Percentiles rank a stretch among this genome's conserved stretches.
These are phyloP conservation scores for Penicillium hesseltinei DNA, from an alignment of 2,329 filamentous ascomycete species.

Conservation along the genomic window DNA sequence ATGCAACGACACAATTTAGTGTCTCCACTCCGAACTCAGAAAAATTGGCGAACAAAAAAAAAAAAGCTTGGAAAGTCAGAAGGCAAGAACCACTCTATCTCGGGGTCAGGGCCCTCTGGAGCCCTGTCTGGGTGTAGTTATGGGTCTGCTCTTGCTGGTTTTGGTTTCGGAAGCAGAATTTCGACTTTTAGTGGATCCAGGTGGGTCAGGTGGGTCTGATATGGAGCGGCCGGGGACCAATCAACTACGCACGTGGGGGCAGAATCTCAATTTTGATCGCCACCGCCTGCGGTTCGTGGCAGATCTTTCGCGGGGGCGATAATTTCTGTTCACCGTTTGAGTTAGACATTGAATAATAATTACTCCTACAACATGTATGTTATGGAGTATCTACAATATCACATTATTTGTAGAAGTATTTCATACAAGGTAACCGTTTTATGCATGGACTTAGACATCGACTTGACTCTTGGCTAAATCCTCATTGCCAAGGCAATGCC, in stretches of 20 bases:
- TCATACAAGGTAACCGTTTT: background rate
- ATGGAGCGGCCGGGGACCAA: slow-evolving; percentile 25
- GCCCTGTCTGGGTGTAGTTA: background rate
- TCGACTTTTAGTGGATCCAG: background rate
- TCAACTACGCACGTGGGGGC: slow-evolving; percentile 33
- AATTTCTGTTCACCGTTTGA: background rate
- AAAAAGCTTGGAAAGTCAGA: slow-evolving; percentile 2
- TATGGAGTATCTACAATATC: background rate
- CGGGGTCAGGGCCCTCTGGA: background rate
- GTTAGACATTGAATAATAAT: background rate
- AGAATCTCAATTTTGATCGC: slow-evolving; percentile 23
- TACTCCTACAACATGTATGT: background rate
- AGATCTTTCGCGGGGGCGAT: slow-evolving; percentile 7
- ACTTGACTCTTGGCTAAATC: background rate
- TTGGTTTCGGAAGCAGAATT: slow-evolving; percentile 6
- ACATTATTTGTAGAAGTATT: background rate
- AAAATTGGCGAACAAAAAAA: slow-evolving; percentile 4
- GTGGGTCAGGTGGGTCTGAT: slow-evolving; percentile 8
- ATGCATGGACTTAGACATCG: background rate
- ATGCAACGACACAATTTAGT: background rate
- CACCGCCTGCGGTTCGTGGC: slow-evolving; percentile 6
- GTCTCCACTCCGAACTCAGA: background rate
- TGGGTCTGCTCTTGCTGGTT: background rate
- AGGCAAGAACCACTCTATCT: background rate
- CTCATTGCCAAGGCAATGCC: background rate